phyloP scores from a whole-genome alignment of 441 rosid genomes.

The Euphorbia schlechtendalii region DNA sequence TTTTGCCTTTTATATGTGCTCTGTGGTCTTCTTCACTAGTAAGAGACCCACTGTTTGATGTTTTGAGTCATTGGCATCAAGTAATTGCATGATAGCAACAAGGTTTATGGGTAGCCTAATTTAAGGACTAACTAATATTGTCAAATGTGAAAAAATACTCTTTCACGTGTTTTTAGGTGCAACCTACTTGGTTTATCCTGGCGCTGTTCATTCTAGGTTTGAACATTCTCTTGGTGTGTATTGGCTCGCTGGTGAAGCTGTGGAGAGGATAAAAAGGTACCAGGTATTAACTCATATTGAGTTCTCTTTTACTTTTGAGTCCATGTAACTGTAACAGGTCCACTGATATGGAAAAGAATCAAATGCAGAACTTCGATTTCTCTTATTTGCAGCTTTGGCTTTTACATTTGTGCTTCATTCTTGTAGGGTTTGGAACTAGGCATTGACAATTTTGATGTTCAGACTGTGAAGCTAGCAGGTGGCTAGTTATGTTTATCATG shows the following conservation, averaged over 20 bases:
- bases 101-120: not conserved
- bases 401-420: slow-evolving; percentile 10
- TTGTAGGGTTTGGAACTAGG: slow-evolving; percentile 68
- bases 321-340: slow-evolving; percentile 15
- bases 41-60: not conserved
- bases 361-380: not conserved
- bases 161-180: slow-evolving; percentile 37
- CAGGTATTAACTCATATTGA: slow-evolving; percentile 34
- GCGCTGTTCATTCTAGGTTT: slow-evolving; percentile 83
- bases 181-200: slow-evolving; percentile 74
- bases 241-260: slow-evolving; percentile 71
- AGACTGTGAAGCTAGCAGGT: slow-evolving; percentile 88
- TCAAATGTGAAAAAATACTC: not conserved
- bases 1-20: not conserved
- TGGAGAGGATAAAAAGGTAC: slow-evolving; percentile 43
- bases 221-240: slow-evolving; percentile 92
- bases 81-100: not conserved
- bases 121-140: not conserved
- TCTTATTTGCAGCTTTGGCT: not conserved
- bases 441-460: slow-evolving; percentile 63
- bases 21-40: not conserved
- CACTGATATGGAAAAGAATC: not conserved
- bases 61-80: not conserved
- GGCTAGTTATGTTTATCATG: slow-evolving; percentile 9
- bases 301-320: slow-evolving; percentile 11